These are phyloP conservation scores for Scytalidium sp. DNA, from an alignment of 2,329 filamentous ascomycete genomes.

Conservation along the genomic window DNA sequence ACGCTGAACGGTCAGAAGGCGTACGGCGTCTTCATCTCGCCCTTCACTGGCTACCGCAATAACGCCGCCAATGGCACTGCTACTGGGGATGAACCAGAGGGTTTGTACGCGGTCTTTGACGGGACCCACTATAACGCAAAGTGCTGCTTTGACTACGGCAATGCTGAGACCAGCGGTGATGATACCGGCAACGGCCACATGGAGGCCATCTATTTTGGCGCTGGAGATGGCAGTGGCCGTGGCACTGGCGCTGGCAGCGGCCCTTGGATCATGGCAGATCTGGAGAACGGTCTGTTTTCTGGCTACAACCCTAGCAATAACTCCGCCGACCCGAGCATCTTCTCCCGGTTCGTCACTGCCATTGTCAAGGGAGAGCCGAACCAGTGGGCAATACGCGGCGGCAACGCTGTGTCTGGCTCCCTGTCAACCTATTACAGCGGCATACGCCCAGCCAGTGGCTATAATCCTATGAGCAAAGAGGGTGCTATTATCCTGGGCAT, in stretches of 20 bases:
- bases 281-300: constrained; percentile 63
- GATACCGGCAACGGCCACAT: constrained; percentile 62
- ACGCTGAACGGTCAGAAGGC: constrained; percentile 55
- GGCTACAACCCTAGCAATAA: constrained; percentile 44
- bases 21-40: constrained; percentile 58
- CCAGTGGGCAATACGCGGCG: constrained; percentile 56
- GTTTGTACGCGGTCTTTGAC: constrained; percentile 56
- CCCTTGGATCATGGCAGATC: constrained; percentile 65
- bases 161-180: constrained; percentile 45
- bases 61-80: constrained; percentile 48
- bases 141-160: constrained; percentile 55
- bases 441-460: constrained; percentile 44
- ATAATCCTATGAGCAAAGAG: constrained; percentile 59
- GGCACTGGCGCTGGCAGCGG: constrained; percentile 53
- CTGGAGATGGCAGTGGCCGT: constrained; percentile 47
- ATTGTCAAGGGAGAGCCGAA: constrained; percentile 52
- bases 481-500: constrained; percentile 68
- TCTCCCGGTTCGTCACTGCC: constrained; percentile 51
- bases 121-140: constrained; percentile 53
- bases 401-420: constrained; percentile 46
- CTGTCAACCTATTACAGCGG: constrained; percentile 57
- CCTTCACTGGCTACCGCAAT: constrained; percentile 59
- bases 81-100: constrained; percentile 48
- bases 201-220: constrained; percentile 61
- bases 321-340: constrained; percentile 45